These are phyloP conservation scores for Stemphylium vesicarium DNA, from an alignment of 2,329 filamentous ascomycete genomes.

Conservation along the genomic window DNA sequence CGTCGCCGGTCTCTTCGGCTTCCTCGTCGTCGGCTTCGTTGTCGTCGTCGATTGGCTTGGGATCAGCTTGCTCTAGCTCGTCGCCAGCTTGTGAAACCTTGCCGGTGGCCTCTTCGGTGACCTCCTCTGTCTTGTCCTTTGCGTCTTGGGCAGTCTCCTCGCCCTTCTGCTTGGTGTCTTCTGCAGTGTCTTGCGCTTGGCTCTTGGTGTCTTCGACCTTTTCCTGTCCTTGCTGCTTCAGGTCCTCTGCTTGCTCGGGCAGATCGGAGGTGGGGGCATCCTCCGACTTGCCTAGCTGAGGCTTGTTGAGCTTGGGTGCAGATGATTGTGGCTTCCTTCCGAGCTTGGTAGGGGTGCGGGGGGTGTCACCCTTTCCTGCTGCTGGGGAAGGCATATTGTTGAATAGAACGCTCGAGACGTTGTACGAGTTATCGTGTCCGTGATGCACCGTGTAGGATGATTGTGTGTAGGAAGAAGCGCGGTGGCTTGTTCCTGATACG, in stretches of 20 bases:
- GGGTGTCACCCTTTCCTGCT: constrained; percentile 56
- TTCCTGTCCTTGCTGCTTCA: constrained; percentile 46
- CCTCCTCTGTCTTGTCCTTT: constrained; percentile 46
- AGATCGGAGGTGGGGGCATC: constrained; percentile 47
- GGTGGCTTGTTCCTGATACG: constrained; percentile 36
- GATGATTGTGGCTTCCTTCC: constrained; percentile 52
- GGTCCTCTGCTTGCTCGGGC: constrained; percentile 45
- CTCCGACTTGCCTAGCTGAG: constrained; percentile 36
- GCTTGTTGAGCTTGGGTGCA: constrained; percentile 53
- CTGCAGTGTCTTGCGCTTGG: constrained; percentile 49
- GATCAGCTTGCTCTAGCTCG: constrained; percentile 54
- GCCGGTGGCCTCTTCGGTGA: constrained; percentile 49
- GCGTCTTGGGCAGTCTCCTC: constrained; percentile 44
- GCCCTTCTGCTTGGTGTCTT: constrained; percentile 41
- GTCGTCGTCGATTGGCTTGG: constrained; percentile 54
- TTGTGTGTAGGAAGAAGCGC: constrained; percentile 14
- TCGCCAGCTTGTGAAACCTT: constrained; percentile 57
- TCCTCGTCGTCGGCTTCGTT: constrained; percentile 37
- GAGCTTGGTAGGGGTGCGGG: constrained; percentile 60
- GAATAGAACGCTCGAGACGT: constrained; percentile 36
- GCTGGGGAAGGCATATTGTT: constrained; percentile 59
- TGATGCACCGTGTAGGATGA: constrained; percentile 22
- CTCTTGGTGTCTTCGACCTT: constrained; percentile 46
- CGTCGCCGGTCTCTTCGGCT: constrained; percentile 39
- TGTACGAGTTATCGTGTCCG: constrained; percentile 41